These are phyloP conservation scores for Nannochloropsis oceanica DNA, from an alignment of 108 stramenopile species.

Conservation along the genomic window DNA sequence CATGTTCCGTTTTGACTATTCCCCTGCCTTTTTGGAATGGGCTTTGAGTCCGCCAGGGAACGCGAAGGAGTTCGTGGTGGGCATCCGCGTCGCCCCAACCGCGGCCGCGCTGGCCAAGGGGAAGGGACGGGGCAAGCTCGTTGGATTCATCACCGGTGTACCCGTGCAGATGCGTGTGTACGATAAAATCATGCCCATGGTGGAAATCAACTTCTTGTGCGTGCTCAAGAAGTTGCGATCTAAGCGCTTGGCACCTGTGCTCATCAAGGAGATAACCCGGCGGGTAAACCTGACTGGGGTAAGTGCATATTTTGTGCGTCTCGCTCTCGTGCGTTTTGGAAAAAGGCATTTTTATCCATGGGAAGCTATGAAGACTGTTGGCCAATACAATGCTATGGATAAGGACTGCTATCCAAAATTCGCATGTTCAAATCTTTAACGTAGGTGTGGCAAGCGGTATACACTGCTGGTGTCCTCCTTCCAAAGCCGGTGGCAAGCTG, in stretches of 20 bases:
- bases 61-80: background rate
- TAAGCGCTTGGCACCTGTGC: constrained; percentile 91
- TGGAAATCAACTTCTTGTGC: constrained; percentile 97
- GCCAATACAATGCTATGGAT: background rate
- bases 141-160: constrained; percentile 86
- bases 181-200: constrained; percentile 36
- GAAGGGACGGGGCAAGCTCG: constrained; percentile 55
- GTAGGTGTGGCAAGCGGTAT: constrained; percentile 76
- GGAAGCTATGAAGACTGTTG: too few species aligned
- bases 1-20: constrained; percentile 95
- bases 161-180: constrained; percentile 47
- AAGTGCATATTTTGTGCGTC: background rate
- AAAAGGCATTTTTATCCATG: too few species aligned
- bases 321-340: too few species aligned
- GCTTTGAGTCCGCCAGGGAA: constrained; percentile 83
- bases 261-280: constrained; percentile 98
- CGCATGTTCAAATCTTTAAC: background rate
- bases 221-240: constrained; percentile 92
- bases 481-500: constrained; percentile 78
- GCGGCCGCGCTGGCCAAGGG: background rate
- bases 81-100: background rate
- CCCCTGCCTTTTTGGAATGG: constrained; percentile 62
- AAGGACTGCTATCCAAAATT: background rate
- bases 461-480: constrained; percentile 91
- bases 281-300: constrained; percentile 57